Evolutionary conservation across 805 yeast species (phyloP), one percentile per base, ranked within the genome.

Genomic region (Ogataea pini): DNA sequence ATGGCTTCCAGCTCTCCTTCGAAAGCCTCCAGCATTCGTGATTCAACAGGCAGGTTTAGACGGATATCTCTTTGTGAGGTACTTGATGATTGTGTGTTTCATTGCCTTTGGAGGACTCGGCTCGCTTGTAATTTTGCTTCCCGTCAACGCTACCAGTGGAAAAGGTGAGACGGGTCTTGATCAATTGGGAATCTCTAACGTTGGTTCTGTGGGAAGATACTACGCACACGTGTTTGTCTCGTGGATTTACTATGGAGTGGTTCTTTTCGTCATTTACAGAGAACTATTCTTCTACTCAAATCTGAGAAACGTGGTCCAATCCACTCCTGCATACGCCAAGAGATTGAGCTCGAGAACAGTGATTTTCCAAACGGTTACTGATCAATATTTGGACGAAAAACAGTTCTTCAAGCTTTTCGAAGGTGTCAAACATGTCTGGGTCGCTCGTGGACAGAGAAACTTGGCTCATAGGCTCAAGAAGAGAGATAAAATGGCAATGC

Each of bases 31-130:
- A 47, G 71, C 85, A 41, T 87, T 87, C 61, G 75, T 91, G 47
- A 80, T 92, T 50, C 83, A 85, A 55, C 95, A 92, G 60, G 85
- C 94, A 17, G 98, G 97, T 14, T 64, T 92, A n/a, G 98, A 92
- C 64, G 97, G 97, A 4, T 92, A 88, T 71, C 84, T 94, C 62
- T 92, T 91, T 65, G 69, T 90, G 52, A 76, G 99, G 55, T 94
- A 86, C 62, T 66, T 94, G 24, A 75, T 79, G 42, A 60, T 86
- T 31, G 71, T 89, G 53, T 71, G 79, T 10, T 51, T 71, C 5
- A 62, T 82, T 34, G 79, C 83, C 48, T 73, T 82, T 1, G 69
- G 81, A 37, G 86, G 88, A 4, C 65, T 80, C 46, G 57, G 82
- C 24, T 70, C 82, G 6, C 81, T 79, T 75, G 83, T 86, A 7